phyloP scores from a whole-genome alignment of 495 filamentous ascomycete genomes.

The Penicillium coprophilum region DNA sequence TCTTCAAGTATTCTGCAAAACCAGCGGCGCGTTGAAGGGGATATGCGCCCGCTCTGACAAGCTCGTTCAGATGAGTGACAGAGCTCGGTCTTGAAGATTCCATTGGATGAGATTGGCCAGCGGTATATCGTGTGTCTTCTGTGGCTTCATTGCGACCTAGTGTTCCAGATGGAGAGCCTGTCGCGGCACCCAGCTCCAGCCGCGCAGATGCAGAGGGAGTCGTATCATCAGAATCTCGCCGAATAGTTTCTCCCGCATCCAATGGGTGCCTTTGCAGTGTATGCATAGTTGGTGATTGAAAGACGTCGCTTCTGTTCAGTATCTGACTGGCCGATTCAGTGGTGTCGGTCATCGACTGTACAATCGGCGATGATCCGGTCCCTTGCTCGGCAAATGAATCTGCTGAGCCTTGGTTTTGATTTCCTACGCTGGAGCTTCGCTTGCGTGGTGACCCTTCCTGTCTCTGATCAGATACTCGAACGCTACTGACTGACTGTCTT shows the following conservation, averaged over 20 bases:
- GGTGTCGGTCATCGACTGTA: slow-evolving; percentile 73
- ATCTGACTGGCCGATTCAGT: slow-evolving; percentile 86
- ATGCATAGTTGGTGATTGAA: slow-evolving; percentile 77
- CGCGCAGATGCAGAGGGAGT: slow-evolving; percentile 32
- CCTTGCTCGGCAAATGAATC: slow-evolving; percentile 73
- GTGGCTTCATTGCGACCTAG: slow-evolving; percentile 4
- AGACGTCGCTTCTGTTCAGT: slow-evolving; percentile 80
- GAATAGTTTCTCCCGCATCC: slow-evolving; percentile 24
- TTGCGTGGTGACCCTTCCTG: slow-evolving; percentile 25
- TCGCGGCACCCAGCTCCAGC: slow-evolving; percentile 9
- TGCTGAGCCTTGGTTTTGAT: slow-evolving; percentile 63
- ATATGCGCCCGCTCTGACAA: slow-evolving; percentile 72
- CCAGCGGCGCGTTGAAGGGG: slow-evolving; percentile 84
- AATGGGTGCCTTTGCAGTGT: slow-evolving; percentile 37
- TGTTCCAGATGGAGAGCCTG: neutral
- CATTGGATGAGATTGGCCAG: slow-evolving; percentile 26
- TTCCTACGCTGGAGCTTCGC: slow-evolving; percentile 59
- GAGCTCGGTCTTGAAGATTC: slow-evolving; percentile 7
- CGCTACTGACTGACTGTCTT: slow-evolving; percentile 31
- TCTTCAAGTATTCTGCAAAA: slow-evolving; percentile 79
- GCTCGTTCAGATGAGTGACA: slow-evolving; percentile 38
- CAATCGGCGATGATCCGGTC: slow-evolving; percentile 64
- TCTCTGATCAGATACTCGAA: slow-evolving; percentile 25
- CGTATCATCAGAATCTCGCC: slow-evolving; percentile 45
- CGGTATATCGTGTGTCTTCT: slow-evolving; percentile 17